Evolutionary conservation across 1,139 yeast genomes (phyloP), one percentile per base, ranked within the genome.

Genomic region (Yamadazyma dushanensis): DNA sequence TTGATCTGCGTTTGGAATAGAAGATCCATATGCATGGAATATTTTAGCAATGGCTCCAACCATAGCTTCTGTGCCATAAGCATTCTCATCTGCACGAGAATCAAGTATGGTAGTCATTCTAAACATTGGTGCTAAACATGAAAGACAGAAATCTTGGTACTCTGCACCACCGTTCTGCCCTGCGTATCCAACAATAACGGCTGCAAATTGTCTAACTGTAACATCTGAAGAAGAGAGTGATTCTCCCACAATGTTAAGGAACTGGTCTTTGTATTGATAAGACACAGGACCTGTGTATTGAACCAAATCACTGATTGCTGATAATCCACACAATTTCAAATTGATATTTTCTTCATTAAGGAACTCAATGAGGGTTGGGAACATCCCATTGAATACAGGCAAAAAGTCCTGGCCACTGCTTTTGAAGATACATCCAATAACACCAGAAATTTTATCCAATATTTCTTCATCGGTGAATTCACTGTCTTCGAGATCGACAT

Each of bases 401-500:
- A 88, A 59, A 57, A 86, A 87, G 37, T 68, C 66, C 2, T 71
- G 61, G 44, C 76, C 75, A 19, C 78, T 67, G 37, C 77, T 74
- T 59, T 79, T 83, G 71, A 92, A 84, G 13, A 89, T 70, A 1
- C 85, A 73, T n/a, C 84, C 73, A 25, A 92, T 60, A 2, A 86
- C 82, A 56, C 84, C 85, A 59, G 83, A 84, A 46, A 89, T 80
- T 57, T 90, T 96, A 51, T 88, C 95, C 41, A 87, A 65, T 36
- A 90, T 68, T 53, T 88, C 96, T 54, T 88, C 96, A 57, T 90
- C 96, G 1, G 95, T 84, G 53, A 78, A 87, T 51, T 86, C 97
- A 34, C 83, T 89, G 38, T 84, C 95, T 39, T 80, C 85, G 39
- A 87, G 95, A 43, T 77, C 84, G 17, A 77, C 74, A 41, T 82